These are phyloP conservation scores for Diaporthe vexans DNA, from an alignment of 2,329 filamentous ascomycete genomes.

Conservation along the genomic window DNA sequence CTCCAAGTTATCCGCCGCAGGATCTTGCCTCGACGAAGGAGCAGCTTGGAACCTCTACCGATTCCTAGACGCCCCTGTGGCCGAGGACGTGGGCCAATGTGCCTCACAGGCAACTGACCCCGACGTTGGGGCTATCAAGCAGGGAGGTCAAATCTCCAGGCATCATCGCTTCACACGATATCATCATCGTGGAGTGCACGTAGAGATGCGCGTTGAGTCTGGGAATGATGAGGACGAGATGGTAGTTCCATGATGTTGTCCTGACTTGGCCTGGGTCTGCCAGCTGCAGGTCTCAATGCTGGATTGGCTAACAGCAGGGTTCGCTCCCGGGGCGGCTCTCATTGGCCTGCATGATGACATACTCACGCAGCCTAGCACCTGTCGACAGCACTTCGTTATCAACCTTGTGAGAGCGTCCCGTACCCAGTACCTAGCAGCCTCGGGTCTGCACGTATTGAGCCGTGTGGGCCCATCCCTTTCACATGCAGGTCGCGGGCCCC, in stretches of 20 bases:
- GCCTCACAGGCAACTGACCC: conserved; percentile 55
- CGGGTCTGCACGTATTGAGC: conserved; percentile 35
- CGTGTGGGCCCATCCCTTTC: conserved; percentile 35
- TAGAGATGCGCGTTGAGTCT: conserved; percentile 17
- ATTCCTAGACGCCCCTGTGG: conserved; percentile 42
- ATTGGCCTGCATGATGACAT: conserved; percentile 31
- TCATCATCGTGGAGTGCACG: conserved; percentile 15
- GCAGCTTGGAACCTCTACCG: neutral
- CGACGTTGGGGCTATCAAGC: conserved; percentile 65
- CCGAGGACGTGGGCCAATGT: conserved; percentile 46
- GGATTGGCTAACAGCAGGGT: conserved; percentile 1
- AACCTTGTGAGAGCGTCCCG: neutral
- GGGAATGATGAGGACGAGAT: neutral
- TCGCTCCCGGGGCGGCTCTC: neutral
- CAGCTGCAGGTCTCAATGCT: conserved; percentile 1
- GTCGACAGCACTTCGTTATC: neutral
- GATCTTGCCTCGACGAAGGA: neutral
- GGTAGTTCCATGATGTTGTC: neutral
- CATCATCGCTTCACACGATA: conserved; percentile 31
- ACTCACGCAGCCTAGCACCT: neutral
- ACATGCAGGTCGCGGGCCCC: conserved; percentile 34
- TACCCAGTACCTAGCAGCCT: conserved; percentile 8
- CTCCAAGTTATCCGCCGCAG: neutral
- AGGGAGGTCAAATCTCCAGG: conserved; percentile 29
- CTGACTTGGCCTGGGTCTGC: neutral